Percentiles rank a stretch among this genome's conserved stretches.
Conservation (phyloP, 768 basidiomycete genomes). For the Kwoniella pini region DNA sequence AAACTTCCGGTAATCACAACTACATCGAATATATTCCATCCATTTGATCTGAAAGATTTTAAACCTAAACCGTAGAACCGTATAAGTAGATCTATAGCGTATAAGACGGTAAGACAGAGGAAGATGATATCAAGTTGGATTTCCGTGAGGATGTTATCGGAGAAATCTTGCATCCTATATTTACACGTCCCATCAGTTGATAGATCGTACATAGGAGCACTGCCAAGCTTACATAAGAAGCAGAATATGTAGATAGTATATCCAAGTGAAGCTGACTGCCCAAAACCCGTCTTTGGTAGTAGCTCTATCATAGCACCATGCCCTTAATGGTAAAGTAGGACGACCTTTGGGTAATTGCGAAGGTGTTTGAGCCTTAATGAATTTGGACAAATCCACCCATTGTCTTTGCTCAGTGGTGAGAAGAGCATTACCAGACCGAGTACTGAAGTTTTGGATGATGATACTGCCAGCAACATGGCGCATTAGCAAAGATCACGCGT, state of each 20-base stretch:
- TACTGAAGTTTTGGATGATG: constrained; percentile 90
- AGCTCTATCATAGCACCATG: constrained; percentile 91
- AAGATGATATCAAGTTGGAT: constrained; percentile 65
- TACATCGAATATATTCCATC: constrained; percentile 92
- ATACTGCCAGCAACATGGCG: constrained; percentile 62
- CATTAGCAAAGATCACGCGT: constrained; percentile 10
- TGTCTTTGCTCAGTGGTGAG: constrained; percentile 83
- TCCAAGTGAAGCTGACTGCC: constrained; percentile 72
- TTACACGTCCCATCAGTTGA: background rate
- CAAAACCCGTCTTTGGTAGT: constrained; percentile 92
- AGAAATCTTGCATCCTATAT: constrained; percentile 78
- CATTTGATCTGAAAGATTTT: constrained; percentile 78
- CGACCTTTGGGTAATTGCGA: constrained; percentile 72
- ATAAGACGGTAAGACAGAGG: constrained; percentile 69
- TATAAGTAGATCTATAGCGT: constrained; percentile 72
- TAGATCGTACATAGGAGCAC: no score
- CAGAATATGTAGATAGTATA: constrained; percentile 79
- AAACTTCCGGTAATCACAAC: constrained; percentile 77
- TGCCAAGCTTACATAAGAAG: constrained; percentile 64
- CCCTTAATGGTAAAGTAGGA: constrained; percentile 62
- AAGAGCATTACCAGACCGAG: constrained; percentile 80
- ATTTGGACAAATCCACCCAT: constrained; percentile 90
- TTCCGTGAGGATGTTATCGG: constrained; percentile 60
- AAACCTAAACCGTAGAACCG: constrained; percentile 83
- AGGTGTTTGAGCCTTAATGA: constrained; percentile 81